Base-by-base conservation (phyloP, 177 flowering plant species). In the Vitis hybrid region DNA sequence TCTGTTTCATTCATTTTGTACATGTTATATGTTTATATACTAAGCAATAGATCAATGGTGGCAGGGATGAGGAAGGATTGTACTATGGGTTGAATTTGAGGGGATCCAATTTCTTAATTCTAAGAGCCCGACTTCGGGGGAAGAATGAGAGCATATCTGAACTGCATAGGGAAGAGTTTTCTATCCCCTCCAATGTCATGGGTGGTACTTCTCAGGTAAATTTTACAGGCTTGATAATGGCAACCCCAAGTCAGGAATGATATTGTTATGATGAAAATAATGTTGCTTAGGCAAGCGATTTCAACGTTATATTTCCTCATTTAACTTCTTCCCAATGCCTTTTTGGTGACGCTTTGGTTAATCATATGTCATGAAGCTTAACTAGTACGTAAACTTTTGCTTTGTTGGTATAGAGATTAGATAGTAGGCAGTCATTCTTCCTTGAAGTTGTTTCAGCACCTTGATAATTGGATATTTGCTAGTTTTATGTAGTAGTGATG, bases 41-140 rank as follows among this genome's bases (percentile, higher is more conserved):
- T 8, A 61, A 5, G 3, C 5, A 13, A 17, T 62, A 26, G 8
- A 7, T 26, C 4, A 32, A 17, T 66, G 18, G 32, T 69, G 10
- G 70, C 72, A 87, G 89, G 62, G 81, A 77, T 45, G 89, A 86
- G 75, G 66, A 81, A 62, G 89, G 91, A 50, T 3, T 82, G n/a
- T 84, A 70, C 65, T 84, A 86, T 65, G 91, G 89, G 50, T 32
- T 88, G 68, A 84, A 80, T 73, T 61, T 86, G 56, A 64, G 85
- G 23, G 85, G 77, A 54, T 73, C 80, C 2, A 72, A 79, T 40
- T 82, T 84, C 67, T 74, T 79, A 59, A 68, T 85, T 4, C 66
- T 85, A 32, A 60, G 83, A n/a, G 84, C 81, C 1, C 60, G 67
- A 52, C 82, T 88, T 54, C 77, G 75, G 63, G 88, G 91, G 40